These are phyloP conservation scores for Pythium utonaiense DNA, from an alignment of 352 stramenopile genomes.

Conservation along the genomic window DNA sequence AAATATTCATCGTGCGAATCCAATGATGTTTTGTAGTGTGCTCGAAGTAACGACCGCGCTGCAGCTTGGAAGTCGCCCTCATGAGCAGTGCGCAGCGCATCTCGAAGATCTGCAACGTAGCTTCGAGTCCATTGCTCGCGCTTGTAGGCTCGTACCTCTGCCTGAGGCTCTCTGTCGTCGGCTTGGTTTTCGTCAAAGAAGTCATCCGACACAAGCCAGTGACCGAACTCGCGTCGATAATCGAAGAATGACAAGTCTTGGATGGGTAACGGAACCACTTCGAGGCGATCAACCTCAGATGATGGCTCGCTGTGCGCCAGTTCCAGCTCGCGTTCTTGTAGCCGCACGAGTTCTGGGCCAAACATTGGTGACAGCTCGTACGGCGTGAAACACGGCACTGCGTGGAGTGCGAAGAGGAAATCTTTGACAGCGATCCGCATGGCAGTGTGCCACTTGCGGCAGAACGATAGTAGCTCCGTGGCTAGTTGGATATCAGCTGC, in stretches of 20 bases:
- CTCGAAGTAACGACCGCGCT: conserved; percentile 31
- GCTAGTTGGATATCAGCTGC: conserved; percentile 27
- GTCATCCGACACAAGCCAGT: conserved; percentile 21
- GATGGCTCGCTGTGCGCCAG: background rate
- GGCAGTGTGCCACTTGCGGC: conserved; percentile 40
- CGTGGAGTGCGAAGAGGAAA: conserved; percentile 45
- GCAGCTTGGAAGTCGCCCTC: conserved; percentile 22
- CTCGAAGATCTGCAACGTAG: conserved; percentile 20
- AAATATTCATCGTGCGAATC: conserved; percentile 56
- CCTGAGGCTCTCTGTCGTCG: conserved; percentile 9
- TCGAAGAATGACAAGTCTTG: conserved; percentile 38
- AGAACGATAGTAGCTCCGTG: conserved; percentile 36
- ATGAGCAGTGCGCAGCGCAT: conserved; percentile 20
- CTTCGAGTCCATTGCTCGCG: conserved; percentile 16
- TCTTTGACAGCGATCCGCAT: conserved; percentile 50
- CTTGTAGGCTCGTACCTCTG: background rate
- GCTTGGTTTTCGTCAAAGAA: conserved; percentile 7
- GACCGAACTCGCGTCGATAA: conserved; percentile 24
- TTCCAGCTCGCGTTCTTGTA: conserved; percentile 16
- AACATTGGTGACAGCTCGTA: conserved; percentile 34
- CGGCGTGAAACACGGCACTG: conserved; percentile 32
- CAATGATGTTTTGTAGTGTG: conserved; percentile 46
- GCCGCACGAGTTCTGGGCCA: conserved; percentile 15
- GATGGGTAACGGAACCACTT: conserved; percentile 32
- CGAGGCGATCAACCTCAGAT: conserved; percentile 4